phyloP scores from a whole-genome alignment of 768 basidiomycete genomes.

The Tubosaeta sp. region DNA sequence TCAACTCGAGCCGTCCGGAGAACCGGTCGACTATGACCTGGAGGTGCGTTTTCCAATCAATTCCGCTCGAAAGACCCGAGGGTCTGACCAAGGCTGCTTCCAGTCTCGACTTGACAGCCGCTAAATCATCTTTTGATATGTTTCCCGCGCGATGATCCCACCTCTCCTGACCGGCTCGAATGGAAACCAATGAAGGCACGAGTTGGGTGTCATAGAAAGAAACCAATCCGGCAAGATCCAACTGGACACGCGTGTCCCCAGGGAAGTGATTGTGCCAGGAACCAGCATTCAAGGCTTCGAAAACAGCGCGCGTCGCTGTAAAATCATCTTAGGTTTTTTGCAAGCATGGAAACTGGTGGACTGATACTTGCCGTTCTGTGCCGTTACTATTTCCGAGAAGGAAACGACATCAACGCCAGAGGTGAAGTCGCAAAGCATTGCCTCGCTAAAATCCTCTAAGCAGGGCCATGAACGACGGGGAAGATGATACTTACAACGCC shows the following conservation, averaged over 20 bases:
- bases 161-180: conserved; percentile 19
- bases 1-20: conserved; percentile 25
- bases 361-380: not conserved
- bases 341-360: not conserved
- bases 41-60: conserved; percentile 30
- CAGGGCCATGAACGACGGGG: not conserved
- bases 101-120: not conserved
- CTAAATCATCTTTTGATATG: conserved; percentile 20
- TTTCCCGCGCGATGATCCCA: conserved; percentile 26
- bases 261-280: conserved; percentile 30
- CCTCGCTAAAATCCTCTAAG: conserved; percentile 32
- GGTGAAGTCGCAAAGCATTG: conserved; percentile 48
- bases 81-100: conserved; percentile 9
- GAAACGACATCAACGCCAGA: conserved; percentile 38
- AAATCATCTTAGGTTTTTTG: not conserved
- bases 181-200: conserved; percentile 23
- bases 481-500: conserved; percentile 37
- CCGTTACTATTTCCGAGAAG: conserved; percentile 29
- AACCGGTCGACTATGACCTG: conserved; percentile 29
- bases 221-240: conserved; percentile 30
- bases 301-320: not conserved
- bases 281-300: conserved; percentile 14
- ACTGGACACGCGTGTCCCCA: conserved; percentile 29
- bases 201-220: conserved; percentile 33
- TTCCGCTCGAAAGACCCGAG: conserved; percentile 15